Evolutionary conservation across 495 filamentous ascomycete species (phyloP).

Genomic region (Aspergillus affinis): DNA sequence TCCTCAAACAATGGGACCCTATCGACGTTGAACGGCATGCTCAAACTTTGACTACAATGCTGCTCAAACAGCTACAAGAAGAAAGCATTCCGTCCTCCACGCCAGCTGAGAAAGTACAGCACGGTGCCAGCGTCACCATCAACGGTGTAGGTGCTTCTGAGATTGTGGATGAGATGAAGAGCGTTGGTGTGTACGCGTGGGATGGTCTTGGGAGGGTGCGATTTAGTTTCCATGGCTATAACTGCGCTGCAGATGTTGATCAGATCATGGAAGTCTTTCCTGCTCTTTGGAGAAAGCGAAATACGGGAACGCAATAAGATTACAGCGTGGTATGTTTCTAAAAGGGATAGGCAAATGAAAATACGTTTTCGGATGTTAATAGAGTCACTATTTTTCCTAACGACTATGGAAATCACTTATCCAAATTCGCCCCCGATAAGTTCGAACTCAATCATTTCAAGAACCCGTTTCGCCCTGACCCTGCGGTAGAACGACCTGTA

Average conservation of each 20-base stretch:
- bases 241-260: conserved; percentile 2
- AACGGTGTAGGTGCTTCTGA: neutral
- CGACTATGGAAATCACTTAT: too few species aligned
- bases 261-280: conserved; percentile 4
- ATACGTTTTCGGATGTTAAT: too few species aligned
- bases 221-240: conserved; percentile 4
- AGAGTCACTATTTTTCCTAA: too few species aligned
- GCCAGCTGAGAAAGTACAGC: conserved; percentile 3
- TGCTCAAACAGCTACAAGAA: neutral
- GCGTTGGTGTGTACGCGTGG: conserved; percentile 8
- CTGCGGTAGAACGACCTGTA: too few species aligned
- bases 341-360: too few species aligned
- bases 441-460: too few species aligned
- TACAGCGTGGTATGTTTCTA: too few species aligned
- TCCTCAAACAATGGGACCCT: conserved; percentile 7
- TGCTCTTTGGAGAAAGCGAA: neutral
- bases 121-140: too few species aligned
- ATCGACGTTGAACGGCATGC: neutral
- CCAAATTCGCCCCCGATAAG: too few species aligned
- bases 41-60: conserved; percentile 3
- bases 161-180: conserved; percentile 3
- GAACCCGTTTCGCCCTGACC: too few species aligned
- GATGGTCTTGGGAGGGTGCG: conserved; percentile 12
- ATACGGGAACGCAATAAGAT: neutral
- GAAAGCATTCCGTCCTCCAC: conserved; percentile 7